A percentile compares a stretch with the other conserved stretches of the same genome.
phyloP scores from a whole-genome alignment of 805 yeast genomes.

The Saturnispora dispora region DNA sequence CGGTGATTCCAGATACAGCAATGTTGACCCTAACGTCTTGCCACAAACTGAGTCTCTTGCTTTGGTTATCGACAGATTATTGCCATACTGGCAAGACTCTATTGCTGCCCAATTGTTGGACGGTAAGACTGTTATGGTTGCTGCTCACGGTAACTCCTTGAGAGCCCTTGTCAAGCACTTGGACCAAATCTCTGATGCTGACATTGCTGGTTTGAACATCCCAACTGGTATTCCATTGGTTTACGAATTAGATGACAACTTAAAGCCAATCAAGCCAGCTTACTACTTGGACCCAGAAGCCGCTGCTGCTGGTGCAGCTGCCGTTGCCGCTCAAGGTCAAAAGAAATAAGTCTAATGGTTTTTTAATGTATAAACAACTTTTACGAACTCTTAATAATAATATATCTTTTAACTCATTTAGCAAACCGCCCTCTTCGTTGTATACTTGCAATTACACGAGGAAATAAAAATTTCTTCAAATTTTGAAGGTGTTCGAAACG shows the following conservation, averaged over 20 bases:
- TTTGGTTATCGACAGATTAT: constrained; percentile 89
- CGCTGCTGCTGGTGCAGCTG: constrained; percentile 99
- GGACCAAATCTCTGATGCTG: constrained; percentile 86
- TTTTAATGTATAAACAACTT: not conserved
- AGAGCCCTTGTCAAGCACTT: constrained; percentile 94
- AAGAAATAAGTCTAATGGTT: constrained; percentile 33
- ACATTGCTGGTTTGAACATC: constrained; percentile 88
- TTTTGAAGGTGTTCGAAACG: no score
- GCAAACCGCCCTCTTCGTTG: no score
- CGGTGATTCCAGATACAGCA: constrained; percentile 77
- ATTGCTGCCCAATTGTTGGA: constrained; percentile 74
- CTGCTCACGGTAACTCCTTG: constrained; percentile 98
- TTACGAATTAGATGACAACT: constrained; percentile 80
- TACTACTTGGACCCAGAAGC: constrained; percentile 99
- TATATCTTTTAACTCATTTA: not conserved
- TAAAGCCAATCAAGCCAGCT: constrained; percentile 86
- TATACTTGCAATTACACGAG: no score
- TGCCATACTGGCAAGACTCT: constrained; percentile 95
- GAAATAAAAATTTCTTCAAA: no score
- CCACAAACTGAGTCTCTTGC: constrained; percentile 94
- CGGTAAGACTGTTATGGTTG: constrained; percentile 85
- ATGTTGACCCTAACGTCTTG: constrained; percentile 74
- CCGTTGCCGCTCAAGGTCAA: constrained; percentile 94
- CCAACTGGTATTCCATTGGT: constrained; percentile 99
- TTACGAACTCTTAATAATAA: not conserved